Percentiles rank a stretch among this genome's conserved stretches.
phyloP scores from a whole-genome alignment of 495 filamentous ascomycete genomes.

The Hypoxylon trugodes region DNA sequence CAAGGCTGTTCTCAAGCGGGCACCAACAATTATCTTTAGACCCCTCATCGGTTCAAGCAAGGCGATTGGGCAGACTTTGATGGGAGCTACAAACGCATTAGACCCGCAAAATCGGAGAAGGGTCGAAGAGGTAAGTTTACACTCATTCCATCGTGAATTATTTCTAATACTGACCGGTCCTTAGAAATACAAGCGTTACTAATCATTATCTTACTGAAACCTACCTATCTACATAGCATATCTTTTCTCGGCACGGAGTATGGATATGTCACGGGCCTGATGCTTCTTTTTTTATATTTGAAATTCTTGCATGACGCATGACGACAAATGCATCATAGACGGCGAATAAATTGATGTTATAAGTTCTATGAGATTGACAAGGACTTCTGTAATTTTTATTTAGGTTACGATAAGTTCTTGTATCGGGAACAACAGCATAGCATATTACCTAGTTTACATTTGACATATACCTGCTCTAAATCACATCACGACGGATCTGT shows the following conservation, averaged over 20 bases:
- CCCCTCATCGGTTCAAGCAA: slow-evolving; percentile 91
- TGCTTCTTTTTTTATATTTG: background rate
- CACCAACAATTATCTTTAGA: slow-evolving; percentile 88
- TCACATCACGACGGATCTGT: background rate
- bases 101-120: slow-evolving; percentile 83
- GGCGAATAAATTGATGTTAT: slow-evolving; percentile 34
- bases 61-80: slow-evolving; percentile 85
- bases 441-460: slow-evolving; percentile 7
- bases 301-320: slow-evolving; percentile 20
- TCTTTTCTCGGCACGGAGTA: slow-evolving; percentile 24
- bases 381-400: slow-evolving; percentile 12
- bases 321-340: slow-evolving; percentile 38
- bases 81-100: slow-evolving; percentile 93
- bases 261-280: background rate
- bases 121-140: slow-evolving; percentile 81
- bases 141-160: background rate
- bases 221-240: no score
- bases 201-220: slow-evolving; percentile 8
- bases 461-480: slow-evolving; percentile 3
- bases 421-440: slow-evolving; percentile 12
- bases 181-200: slow-evolving; percentile 56
- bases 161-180: slow-evolving; percentile 29
- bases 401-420: slow-evolving; percentile 4
- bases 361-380: slow-evolving; percentile 27
- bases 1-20: slow-evolving; percentile 78